A percentile compares a stretch with the other conserved stretches of the same genome.
These are phyloP conservation scores for Epichloe sp. DNA, from an alignment of 2,329 filamentous ascomycete genomes.

Conservation along the genomic window DNA sequence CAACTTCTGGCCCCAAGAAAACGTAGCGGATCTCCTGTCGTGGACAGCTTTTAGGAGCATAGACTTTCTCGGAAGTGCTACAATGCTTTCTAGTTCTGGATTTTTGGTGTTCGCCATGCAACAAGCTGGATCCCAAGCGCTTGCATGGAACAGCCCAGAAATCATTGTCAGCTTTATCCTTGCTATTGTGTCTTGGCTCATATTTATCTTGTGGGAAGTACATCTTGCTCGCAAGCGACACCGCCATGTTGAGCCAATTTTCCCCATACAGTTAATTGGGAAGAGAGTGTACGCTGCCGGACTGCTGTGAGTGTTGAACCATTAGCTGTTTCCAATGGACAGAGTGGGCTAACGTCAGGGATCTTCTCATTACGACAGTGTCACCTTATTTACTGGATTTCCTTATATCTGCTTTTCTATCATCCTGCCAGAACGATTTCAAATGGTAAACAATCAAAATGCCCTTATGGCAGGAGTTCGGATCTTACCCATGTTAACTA, in stretches of 20 bases:
- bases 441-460: constrained; percentile 41
- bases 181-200: constrained; percentile 32
- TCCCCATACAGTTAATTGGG: constrained; percentile 35
- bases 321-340: not conserved
- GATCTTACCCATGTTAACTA: constrained; percentile 43
- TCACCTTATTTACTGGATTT: constrained; percentile 43
- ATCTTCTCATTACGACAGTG: constrained; percentile 19
- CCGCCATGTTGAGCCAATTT: constrained; percentile 37
- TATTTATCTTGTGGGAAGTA: constrained; percentile 39
- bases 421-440: constrained; percentile 45
- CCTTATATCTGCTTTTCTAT: constrained; percentile 45
- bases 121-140: constrained; percentile 39
- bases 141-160: constrained; percentile 37
- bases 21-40: constrained; percentile 23
- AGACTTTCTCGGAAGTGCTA: constrained; percentile 37
- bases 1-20: constrained; percentile 30
- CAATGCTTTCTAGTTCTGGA: constrained; percentile 38
- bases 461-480: constrained; percentile 42
- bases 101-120: constrained; percentile 44
- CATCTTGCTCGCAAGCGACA: constrained; percentile 25
- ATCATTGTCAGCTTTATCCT: constrained; percentile 36
- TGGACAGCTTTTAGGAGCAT: constrained; percentile 32
- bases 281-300: constrained; percentile 37
- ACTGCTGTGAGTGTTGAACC: constrained; percentile 28
- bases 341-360: not conserved